Evolutionary conservation across 2,329 filamentous ascomycete species (phyloP).

Genomic region (Epichloe uncinata): DNA sequence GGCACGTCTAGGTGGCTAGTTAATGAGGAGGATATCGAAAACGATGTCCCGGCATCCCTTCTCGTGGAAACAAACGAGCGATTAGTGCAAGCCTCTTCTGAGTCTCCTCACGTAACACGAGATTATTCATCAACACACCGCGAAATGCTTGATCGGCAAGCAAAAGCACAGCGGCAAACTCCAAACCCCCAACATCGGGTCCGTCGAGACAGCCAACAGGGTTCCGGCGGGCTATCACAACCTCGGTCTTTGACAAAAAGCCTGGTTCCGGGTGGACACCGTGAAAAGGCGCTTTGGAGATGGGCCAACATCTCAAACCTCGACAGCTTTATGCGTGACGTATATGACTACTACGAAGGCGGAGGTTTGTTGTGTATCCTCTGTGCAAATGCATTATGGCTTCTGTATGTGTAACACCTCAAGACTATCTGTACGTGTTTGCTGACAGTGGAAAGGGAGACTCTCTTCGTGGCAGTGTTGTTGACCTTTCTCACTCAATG

Average conservation of each 20-base stretch:
- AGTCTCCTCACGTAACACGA: background rate
- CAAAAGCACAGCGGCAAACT: constrained; percentile 41
- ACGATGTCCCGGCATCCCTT: constrained; percentile 51
- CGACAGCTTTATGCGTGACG: constrained; percentile 71
- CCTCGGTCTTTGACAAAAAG: constrained; percentile 17
- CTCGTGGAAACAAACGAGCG: constrained; percentile 39
- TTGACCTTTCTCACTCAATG: constrained; percentile 77
- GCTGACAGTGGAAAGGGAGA: constrained; percentile 40
- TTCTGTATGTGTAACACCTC: constrained; percentile 44
- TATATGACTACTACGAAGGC: constrained; percentile 76
- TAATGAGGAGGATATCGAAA: constrained; percentile 38
- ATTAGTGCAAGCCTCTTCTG: background rate
- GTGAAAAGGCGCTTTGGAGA: constrained; percentile 76
- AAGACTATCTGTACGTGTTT: background rate
- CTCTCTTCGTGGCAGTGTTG: constrained; percentile 69
- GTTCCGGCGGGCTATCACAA: constrained; percentile 6
- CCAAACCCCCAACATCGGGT: constrained; percentile 37
- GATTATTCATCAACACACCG: background rate
- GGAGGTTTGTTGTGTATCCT: constrained; percentile 79
- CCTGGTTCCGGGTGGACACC: constrained; percentile 21
- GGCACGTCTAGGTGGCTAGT: constrained; percentile 11
- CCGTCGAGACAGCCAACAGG: constrained; percentile 25
- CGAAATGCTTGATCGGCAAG: constrained; percentile 10
- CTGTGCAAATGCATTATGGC: constrained; percentile 54
- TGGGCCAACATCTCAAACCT: constrained; percentile 88